Conservation (phyloP, 441 rosid species). For the Mallotus japonicus region DNA sequence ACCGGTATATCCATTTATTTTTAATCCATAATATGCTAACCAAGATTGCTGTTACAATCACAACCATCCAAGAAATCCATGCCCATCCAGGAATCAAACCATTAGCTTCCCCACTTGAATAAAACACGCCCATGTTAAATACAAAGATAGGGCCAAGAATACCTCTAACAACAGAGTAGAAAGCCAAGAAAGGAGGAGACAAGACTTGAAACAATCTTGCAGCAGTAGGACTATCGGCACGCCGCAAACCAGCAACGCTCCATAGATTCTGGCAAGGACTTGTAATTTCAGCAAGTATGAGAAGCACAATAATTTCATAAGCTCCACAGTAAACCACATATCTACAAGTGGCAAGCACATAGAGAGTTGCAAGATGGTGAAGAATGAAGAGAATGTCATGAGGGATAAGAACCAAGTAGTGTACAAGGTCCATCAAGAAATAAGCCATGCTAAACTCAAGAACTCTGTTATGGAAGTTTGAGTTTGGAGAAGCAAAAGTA, state of each 20-base stretch:
- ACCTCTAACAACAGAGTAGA: constrained; percentile 64
- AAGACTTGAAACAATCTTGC: constrained; percentile 41
- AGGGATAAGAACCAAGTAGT: constrained; percentile 64
- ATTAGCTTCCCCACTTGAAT: constrained; percentile 38
- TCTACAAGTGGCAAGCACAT: constrained; percentile 64
- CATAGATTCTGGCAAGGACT: constrained; percentile 72
- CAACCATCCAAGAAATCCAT: constrained; percentile 77
- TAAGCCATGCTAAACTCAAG: constrained; percentile 77
- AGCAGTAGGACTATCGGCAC: constrained; percentile 40
- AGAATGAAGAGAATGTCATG: constrained; percentile 62
- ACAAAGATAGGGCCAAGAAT: constrained; percentile 55
- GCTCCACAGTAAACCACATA: constrained; percentile 59
- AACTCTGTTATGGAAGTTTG: constrained; percentile 43
- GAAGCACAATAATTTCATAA: constrained; percentile 52
- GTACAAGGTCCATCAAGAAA: constrained; percentile 69
- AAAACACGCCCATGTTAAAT: constrained; percentile 50
- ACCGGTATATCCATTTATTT: constrained; percentile 55
- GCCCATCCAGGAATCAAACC: constrained; percentile 64
- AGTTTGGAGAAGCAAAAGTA: constrained; percentile 55
- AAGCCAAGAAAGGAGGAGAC: constrained; percentile 49
- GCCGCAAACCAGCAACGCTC: constrained; percentile 50
- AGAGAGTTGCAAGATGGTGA: constrained; percentile 79
- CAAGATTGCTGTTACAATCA: constrained; percentile 51
- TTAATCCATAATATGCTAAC: constrained; percentile 62
- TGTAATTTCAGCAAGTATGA: constrained; percentile 70